Evolutionary conservation across 1,284 basidiomycete genomes (phyloP).

Genomic region (Pseudozyma tsukubaensis): DNA sequence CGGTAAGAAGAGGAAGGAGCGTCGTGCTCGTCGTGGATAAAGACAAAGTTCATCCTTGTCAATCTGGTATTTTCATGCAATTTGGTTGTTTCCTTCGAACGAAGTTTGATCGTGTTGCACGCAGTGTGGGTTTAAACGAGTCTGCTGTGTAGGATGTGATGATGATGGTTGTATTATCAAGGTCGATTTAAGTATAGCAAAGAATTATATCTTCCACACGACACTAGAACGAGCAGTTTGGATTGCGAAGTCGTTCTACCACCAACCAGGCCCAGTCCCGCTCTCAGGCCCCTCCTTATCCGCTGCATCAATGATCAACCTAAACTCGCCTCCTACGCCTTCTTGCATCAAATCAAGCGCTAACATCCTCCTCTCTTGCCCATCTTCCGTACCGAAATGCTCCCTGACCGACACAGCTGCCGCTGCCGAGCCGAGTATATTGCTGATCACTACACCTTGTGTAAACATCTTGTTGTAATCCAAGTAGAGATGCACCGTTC

Average conservation of each 20-base stretch:
- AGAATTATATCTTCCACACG: background rate
- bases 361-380: constrained; percentile 34
- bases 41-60: background rate
- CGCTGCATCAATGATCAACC: constrained; percentile 46
- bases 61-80: background rate
- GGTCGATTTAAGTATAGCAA: background rate
- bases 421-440: constrained; percentile 27
- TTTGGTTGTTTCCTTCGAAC: background rate
- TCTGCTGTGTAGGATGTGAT: background rate
- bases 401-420: constrained; percentile 38
- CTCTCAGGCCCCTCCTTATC: constrained; percentile 47
- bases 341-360: constrained; percentile 37
- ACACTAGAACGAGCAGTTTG: background rate
- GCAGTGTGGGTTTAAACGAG: background rate
- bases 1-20: constrained; percentile 62
- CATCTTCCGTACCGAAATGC: constrained; percentile 37
- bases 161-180: background rate
- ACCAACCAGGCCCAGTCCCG: constrained; percentile 49
- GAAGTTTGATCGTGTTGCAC: background rate
- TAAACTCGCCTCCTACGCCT: constrained; percentile 39
- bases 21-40: constrained; percentile 41
- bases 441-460: constrained; percentile 40
- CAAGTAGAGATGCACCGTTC: constrained; percentile 50
- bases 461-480: constrained; percentile 57
- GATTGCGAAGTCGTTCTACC: constrained; percentile 12